Evolutionary conservation across 768 basidiomycete species (phyloP).

Genomic region (Mycena latifolia): DNA sequence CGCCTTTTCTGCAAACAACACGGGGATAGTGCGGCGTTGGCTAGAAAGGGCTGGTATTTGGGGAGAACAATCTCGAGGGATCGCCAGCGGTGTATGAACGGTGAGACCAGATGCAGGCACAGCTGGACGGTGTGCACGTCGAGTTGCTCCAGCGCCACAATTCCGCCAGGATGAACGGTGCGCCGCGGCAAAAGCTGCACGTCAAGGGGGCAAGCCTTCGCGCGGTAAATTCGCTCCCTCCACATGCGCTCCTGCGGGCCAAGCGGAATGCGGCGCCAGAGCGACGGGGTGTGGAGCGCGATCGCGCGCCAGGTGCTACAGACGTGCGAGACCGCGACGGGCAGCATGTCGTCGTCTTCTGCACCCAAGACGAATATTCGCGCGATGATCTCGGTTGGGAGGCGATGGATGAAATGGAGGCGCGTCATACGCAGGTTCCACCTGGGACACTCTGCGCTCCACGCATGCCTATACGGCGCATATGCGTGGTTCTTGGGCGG

Average conservation of each 20-base stretch:
- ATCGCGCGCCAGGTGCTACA: constrained; percentile 75
- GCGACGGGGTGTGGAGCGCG: constrained; percentile 67
- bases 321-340: constrained; percentile 75
- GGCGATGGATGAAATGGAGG: constrained; percentile 64
- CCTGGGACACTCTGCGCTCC: constrained; percentile 26
- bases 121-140: constrained; percentile 62
- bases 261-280: constrained; percentile 75
- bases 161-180: constrained; percentile 39
- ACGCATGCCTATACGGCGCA: constrained; percentile 7
- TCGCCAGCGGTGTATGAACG: constrained; percentile 68
- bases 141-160: constrained; percentile 29
- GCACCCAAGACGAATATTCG: constrained; percentile 74
- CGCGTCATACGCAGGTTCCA: constrained; percentile 37
- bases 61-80: constrained; percentile 71
- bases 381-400: constrained; percentile 75
- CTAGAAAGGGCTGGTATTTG: constrained; percentile 72
- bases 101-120: constrained; percentile 69
- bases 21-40: constrained; percentile 73
- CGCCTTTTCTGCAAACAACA: constrained; percentile 53
- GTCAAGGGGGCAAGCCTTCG: constrained; percentile 72
- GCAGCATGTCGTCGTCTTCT: constrained; percentile 66
- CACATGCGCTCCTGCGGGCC: constrained; percentile 67
- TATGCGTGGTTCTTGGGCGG: constrained; percentile 18
- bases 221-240: constrained; percentile 70
- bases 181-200: constrained; percentile 60